Conservation (phyloP, 164 flowering plant species). For the Umbilicus rupestris region DNA sequence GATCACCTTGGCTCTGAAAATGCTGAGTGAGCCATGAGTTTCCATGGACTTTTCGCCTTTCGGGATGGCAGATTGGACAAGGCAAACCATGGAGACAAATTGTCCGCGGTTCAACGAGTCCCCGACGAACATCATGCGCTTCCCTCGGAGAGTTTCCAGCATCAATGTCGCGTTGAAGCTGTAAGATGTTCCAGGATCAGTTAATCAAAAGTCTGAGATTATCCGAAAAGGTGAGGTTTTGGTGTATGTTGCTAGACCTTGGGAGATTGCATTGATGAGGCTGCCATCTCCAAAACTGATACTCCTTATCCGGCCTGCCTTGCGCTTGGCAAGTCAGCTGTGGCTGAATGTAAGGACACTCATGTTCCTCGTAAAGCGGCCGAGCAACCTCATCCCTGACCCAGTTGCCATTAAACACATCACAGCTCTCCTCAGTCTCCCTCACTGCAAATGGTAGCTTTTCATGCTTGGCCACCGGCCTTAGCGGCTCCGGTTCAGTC, state of each 20-base stretch:
- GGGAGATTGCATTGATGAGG: constrained; percentile 72
- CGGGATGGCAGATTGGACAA: constrained; percentile 61
- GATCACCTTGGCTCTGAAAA: constrained; percentile 64
- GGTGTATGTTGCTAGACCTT: constrained; percentile 24
- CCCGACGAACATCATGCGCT: constrained; percentile 85
- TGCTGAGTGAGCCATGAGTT: constrained; percentile 52
- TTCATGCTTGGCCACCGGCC: not conserved
- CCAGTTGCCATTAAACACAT: constrained; percentile 61
- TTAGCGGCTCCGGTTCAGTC: not conserved
- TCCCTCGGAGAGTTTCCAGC: constrained; percentile 77
- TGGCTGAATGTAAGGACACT: constrained; percentile 91
- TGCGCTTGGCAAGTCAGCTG: constrained; percentile 78
- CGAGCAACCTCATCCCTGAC: constrained; percentile 47
- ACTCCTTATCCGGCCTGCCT: constrained; percentile 68
- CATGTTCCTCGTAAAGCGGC: constrained; percentile 58
- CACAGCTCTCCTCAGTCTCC: not conserved
- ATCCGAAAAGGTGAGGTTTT: not conserved
- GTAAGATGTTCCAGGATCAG: not conserved
- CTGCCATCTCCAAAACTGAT: constrained; percentile 86
- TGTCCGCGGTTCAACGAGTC: constrained; percentile 86
- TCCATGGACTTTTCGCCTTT: constrained; percentile 59
- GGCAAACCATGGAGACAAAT: constrained; percentile 76
- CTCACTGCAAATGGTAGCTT: not conserved
- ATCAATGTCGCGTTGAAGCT: constrained; percentile 84
- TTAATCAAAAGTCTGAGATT: not conserved